phyloP scores from a whole-genome alignment of 2,329 filamentous ascomycete genomes.

The Didymella keratinophila region DNA sequence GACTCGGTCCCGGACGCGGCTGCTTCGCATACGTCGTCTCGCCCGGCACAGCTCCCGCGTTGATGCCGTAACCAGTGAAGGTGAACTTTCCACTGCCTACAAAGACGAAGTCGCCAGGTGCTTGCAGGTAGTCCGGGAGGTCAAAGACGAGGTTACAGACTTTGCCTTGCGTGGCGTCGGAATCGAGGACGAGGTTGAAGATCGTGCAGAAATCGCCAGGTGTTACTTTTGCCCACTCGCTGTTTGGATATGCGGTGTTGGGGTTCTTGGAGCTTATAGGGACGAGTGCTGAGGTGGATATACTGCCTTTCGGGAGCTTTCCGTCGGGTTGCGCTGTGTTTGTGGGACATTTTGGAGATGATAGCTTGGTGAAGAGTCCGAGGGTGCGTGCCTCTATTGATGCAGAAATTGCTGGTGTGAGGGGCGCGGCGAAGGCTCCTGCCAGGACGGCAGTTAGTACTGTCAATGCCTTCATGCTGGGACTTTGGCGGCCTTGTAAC shows the following conservation, averaged over 20 bases:
- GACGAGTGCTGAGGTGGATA: constrained; percentile 32
- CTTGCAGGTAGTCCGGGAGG: constrained; percentile 28
- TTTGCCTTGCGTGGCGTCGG: constrained; percentile 32
- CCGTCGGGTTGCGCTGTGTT: constrained; percentile 33
- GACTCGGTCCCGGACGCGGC: constrained; percentile 28
- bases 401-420: constrained; percentile 21
- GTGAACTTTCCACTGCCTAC: constrained; percentile 32
- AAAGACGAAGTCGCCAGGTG: constrained; percentile 28
- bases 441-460: constrained; percentile 48
- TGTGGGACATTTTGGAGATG: constrained; percentile 23
- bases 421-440: constrained; percentile 47
- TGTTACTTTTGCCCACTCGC: constrained; percentile 31
- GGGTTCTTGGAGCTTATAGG: constrained; percentile 34
- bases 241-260: constrained; percentile 28
- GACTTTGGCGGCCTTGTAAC: background rate
- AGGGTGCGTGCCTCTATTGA: constrained; percentile 34
- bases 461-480: constrained; percentile 40
- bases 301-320: constrained; percentile 31
- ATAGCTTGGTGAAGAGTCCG: constrained; percentile 17
- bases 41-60: constrained; percentile 28
- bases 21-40: constrained; percentile 37
- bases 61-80: constrained; percentile 36
- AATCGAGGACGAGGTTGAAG: constrained; percentile 40
- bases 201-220: constrained; percentile 42
- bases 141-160: constrained; percentile 44